phyloP scores from a whole-genome alignment of 2,329 filamentous ascomycete species.

The Aspergillus luchuensis region DNA sequence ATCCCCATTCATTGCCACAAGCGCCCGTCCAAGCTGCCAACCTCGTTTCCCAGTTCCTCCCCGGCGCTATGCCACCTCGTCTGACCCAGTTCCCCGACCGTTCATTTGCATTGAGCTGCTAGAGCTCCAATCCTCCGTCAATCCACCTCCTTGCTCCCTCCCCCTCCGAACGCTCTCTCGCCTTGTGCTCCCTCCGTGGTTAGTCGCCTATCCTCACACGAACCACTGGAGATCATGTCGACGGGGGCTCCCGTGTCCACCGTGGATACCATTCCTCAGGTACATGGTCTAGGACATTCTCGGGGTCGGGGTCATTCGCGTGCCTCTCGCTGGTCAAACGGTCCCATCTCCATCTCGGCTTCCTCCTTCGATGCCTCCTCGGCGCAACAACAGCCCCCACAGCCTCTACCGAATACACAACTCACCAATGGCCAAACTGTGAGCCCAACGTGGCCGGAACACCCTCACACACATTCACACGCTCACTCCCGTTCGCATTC shows the following conservation, averaged over 20 bases:
- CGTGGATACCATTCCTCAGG: slow-evolving; percentile 31
- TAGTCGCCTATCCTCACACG: slow-evolving; percentile 12
- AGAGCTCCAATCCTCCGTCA: slow-evolving; percentile 15
- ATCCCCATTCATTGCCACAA: neutral
- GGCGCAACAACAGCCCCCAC: slow-evolving; percentile 21
- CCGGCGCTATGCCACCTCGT: slow-evolving; percentile 24
- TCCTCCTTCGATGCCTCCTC: slow-evolving; percentile 23
- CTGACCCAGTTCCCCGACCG: slow-evolving; percentile 16
- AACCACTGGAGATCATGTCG: slow-evolving; percentile 33
- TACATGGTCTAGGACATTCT: slow-evolving; percentile 32
- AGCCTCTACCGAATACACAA: slow-evolving; percentile 18
- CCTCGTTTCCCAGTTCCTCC: neutral
- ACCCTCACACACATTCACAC: slow-evolving; percentile 44
- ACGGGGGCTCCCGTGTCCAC: slow-evolving; percentile 33
- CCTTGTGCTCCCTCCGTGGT: slow-evolving; percentile 13
- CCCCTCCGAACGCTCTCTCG: slow-evolving; percentile 13
- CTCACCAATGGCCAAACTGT: slow-evolving; percentile 31
- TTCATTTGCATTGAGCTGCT: slow-evolving; percentile 23
- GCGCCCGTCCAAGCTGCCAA: neutral
- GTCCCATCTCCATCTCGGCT: slow-evolving; percentile 29
- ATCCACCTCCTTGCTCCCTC: slow-evolving; percentile 12
- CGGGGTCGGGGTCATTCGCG: slow-evolving; percentile 39
- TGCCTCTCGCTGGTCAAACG: slow-evolving; percentile 34
- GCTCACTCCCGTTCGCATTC: slow-evolving; percentile 39
- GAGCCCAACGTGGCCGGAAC: slow-evolving; percentile 26